These are phyloP conservation scores for Pholiota microspora DNA, from an alignment of 768 basidiomycete genomes.

Conservation along the genomic window DNA sequence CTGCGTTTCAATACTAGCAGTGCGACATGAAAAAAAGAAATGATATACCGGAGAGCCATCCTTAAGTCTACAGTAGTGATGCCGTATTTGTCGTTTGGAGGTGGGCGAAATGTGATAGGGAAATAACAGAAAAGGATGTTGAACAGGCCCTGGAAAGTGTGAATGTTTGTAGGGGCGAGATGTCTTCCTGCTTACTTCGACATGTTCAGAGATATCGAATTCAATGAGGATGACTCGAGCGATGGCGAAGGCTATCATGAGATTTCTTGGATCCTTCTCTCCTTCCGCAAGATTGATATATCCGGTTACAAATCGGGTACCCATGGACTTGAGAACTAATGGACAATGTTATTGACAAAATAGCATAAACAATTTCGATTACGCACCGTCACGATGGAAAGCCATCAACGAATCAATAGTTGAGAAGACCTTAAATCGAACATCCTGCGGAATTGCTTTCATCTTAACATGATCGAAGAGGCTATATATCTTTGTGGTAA, in stretches of 20 bases:
- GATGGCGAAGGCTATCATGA: constrained; percentile 87
- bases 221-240: constrained; percentile 84
- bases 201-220: constrained; percentile 70
- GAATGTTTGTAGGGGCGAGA: constrained; percentile 2
- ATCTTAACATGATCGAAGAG: constrained; percentile 78
- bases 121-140: constrained; percentile 98
- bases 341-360: constrained; percentile 5
- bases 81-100: constrained; percentile 90
- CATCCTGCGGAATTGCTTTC: constrained; percentile 78
- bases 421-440: constrained; percentile 76
- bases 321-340: constrained; percentile 69
- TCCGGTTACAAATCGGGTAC: constrained; percentile 66
- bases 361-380: not conserved
- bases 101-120: constrained; percentile 94
- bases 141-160: constrained; percentile 67
- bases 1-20: constrained; percentile 1
- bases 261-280: constrained; percentile 96
- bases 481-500: constrained; percentile 35
- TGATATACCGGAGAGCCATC: constrained; percentile 56
- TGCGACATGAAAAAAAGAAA: not conserved
- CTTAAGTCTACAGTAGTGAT: constrained; percentile 89
- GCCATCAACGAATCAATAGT: constrained; percentile 80
- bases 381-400: constrained; percentile 59
- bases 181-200: constrained; percentile 60
- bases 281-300: constrained; percentile 87